These are phyloP conservation scores for Hyaloscypha finlandica DNA, from an alignment of 495 filamentous ascomycete species.

Conservation along the genomic window DNA sequence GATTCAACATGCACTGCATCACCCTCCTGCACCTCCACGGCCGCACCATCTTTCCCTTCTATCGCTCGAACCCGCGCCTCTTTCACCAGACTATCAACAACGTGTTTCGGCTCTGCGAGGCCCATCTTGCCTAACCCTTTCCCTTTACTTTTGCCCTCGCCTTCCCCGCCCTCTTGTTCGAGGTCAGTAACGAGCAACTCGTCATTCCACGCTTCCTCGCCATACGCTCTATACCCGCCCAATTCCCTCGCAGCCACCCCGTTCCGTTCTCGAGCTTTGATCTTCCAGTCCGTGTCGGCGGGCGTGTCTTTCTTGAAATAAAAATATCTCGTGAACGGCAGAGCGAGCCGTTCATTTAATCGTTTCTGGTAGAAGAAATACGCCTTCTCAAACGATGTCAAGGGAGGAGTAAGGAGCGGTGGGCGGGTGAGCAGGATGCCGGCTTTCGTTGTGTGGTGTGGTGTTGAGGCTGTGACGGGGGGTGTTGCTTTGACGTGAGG, in stretches of 20 bases:
- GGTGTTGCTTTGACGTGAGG: slow-evolving; percentile 23
- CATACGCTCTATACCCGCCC: slow-evolving; percentile 82
- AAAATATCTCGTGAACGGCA: slow-evolving; percentile 89
- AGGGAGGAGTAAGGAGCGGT: slow-evolving; percentile 80
- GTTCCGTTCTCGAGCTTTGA: slow-evolving; percentile 74
- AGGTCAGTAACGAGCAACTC: slow-evolving; percentile 64
- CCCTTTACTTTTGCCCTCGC: slow-evolving; percentile 17
- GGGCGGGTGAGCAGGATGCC: slow-evolving; percentile 85
- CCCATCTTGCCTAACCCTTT: not conserved
- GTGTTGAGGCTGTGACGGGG: slow-evolving; percentile 27
- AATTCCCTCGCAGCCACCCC: slow-evolving; percentile 76
- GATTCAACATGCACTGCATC: slow-evolving; percentile 56
- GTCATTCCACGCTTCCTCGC: slow-evolving; percentile 82
- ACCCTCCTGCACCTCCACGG: slow-evolving; percentile 36
- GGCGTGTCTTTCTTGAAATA: slow-evolving; percentile 95
- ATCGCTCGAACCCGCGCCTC: slow-evolving; percentile 28
- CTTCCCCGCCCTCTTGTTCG: slow-evolving; percentile 45
- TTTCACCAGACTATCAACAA: slow-evolving; percentile 20
- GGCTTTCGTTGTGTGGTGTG: slow-evolving; percentile 68
- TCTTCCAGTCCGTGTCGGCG: slow-evolving; percentile 84
- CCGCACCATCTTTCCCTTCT: slow-evolving; percentile 28
- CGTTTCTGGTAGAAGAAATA: slow-evolving; percentile 97
- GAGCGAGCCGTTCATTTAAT: slow-evolving; percentile 86
- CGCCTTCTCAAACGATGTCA: slow-evolving; percentile 84
- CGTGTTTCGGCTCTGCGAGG: slow-evolving; percentile 26